Conservation (phyloP, 495 filamentous ascomycete genomes). For the Cercophora sp. region DNA sequence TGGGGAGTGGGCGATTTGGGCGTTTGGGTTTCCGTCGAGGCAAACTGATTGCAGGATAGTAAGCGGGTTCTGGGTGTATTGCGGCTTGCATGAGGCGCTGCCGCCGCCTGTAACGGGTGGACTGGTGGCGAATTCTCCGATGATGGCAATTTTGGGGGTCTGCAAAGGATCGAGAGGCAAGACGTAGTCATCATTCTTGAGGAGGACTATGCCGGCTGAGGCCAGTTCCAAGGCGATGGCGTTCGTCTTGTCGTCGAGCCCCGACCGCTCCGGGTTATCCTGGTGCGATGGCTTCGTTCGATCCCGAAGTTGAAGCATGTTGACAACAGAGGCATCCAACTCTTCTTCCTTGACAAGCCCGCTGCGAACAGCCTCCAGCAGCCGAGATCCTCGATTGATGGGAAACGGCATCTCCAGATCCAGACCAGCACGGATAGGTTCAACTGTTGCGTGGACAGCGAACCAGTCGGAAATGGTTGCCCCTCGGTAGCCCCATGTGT, state of each 20-base stretch:
- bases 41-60: background rate
- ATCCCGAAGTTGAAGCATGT: background rate
- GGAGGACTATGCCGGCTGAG: background rate
- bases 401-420: slow-evolving; percentile 66
- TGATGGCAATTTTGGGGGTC: background rate
- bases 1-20: background rate
- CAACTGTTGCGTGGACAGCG: slow-evolving; percentile 64
- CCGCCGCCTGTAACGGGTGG: background rate
- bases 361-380: background rate
- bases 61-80: background rate
- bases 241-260: background rate
- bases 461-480: slow-evolving; percentile 72
- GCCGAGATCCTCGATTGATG: background rate
- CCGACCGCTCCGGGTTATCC: background rate
- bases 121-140: background rate
- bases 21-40: background rate
- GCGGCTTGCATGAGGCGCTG: background rate
- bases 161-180: background rate
- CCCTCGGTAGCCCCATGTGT: slow-evolving; percentile 70
- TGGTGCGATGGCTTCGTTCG: background rate
- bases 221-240: background rate
- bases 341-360: background rate
- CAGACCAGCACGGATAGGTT: slow-evolving; percentile 64
- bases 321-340: background rate
- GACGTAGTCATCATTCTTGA: background rate